Conservation (phyloP, 2,329 filamentous ascomycete genomes). For the Colletotrichum kahawae region DNA sequence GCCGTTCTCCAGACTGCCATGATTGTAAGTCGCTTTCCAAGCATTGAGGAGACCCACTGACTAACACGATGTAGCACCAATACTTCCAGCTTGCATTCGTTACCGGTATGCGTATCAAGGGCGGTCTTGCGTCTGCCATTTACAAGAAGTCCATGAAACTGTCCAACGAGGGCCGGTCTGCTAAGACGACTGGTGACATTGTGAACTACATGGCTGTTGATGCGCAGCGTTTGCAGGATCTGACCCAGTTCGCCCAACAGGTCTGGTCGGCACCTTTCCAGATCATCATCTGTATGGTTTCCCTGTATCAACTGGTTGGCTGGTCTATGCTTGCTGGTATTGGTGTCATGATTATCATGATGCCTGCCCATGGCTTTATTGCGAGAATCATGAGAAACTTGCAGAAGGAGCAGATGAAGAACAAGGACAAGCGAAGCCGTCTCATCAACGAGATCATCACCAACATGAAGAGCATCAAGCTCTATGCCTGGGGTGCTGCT, state of each 20-base stretch:
- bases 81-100: slow-evolving; percentile 97
- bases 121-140: slow-evolving; percentile 85
- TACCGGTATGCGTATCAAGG: slow-evolving; percentile 96
- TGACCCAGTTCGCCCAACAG: slow-evolving; percentile 95
- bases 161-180: slow-evolving; percentile 88
- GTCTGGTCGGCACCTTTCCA: slow-evolving; percentile 97
- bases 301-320: slow-evolving; percentile 93
- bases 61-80: slow-evolving; percentile 65
- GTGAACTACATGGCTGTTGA: slow-evolving; percentile 99
- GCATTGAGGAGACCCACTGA: not conserved
- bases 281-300: slow-evolving; percentile 93
- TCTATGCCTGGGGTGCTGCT: slow-evolving; percentile 95
- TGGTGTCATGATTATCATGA: slow-evolving; percentile 95
- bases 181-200: slow-evolving; percentile 95
- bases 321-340: slow-evolving; percentile 96
- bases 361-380: slow-evolving; percentile 92
- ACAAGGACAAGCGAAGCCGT: slow-evolving; percentile 92
- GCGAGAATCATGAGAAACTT: slow-evolving; percentile 92
- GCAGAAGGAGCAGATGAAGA: slow-evolving; percentile 98
- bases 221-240: slow-evolving; percentile 90
- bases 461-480: slow-evolving; percentile 99
- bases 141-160: slow-evolving; percentile 90
- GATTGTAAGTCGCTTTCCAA: slow-evolving; percentile 50
- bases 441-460: slow-evolving; percentile 97
- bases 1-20: slow-evolving; percentile 86